Evolutionary conservation across 2,329 filamentous ascomycete species (phyloP), one percentile per base, ranked within the genome.

Genomic region (Capronia americana): DNA sequence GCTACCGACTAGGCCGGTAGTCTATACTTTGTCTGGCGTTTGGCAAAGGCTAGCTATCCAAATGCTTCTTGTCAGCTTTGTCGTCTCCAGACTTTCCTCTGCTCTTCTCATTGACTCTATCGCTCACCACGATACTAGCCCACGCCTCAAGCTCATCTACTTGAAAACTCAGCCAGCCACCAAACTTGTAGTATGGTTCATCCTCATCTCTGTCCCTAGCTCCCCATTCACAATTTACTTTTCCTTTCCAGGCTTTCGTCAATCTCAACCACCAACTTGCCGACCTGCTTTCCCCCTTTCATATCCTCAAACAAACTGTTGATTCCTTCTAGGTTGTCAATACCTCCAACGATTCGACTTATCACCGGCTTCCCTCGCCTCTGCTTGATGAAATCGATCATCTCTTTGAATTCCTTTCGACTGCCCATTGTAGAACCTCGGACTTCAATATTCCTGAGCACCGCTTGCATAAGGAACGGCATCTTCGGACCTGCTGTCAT

Each of bases 351-450:
- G 0, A 88, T 86, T 61, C 89, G 85, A 70, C 90, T 95, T 0
- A 98, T 86, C 3, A 97, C 83, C 0, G 94, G 93, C 58, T 82
- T 84, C 67, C 97, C 88, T 74, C 89, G 85, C 70, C 92, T 87
- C 69, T 88, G 80, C 10, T 84, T 83, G 32, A 97, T 90, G 79
- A 96, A 97, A 0, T 85, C 83, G 5, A 97, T 84, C 92, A 97
- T 96, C 23, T 94, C 91, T 14, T 82, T 82, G 74, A 97, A 97
- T 79, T 98, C 94, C 74, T 87, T 88, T 51, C 91, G 85, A 28
- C 92, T 96, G 0, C 94, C 94, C 93, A 97, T 97, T 0, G 93
- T 97, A 17, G 87, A 88, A 20, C 94, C 93, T 54, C 86, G 86
- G 24, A 97, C 84, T 72, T 97, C 93, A 58, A 97, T 86, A 74